Evolutionary conservation across 345 rosid species (phyloP).

Genomic region (Acer campestre): DNA sequence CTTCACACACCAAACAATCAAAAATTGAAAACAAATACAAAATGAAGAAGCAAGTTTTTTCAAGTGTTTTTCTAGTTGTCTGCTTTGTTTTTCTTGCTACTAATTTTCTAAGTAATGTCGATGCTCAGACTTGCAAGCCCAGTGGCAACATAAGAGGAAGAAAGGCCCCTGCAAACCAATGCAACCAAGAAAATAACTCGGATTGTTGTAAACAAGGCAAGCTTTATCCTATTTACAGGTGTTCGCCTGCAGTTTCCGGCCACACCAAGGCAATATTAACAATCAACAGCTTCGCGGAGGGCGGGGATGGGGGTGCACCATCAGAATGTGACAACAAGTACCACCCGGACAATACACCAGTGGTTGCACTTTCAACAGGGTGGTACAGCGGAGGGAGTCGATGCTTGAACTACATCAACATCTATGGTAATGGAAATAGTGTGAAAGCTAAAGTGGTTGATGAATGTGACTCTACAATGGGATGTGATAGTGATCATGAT

Average conservation of each 20-base stretch:
- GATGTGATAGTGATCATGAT: constrained; percentile 31
- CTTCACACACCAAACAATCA: no score
- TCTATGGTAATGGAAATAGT: constrained; percentile 30
- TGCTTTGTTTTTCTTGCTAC: not conserved
- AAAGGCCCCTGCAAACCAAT: constrained; percentile 33
- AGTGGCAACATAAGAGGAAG: constrained; percentile 35
- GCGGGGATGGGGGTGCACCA: constrained; percentile 25
- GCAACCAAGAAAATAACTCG: constrained; percentile 30
- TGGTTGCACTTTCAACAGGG: constrained; percentile 36
- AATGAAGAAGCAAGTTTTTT: no score
- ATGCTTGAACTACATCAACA: constrained; percentile 26
- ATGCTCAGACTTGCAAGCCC: constrained; percentile 26
- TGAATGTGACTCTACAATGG: constrained; percentile 38
- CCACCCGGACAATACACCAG: constrained; percentile 16
- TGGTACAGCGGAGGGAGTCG: constrained; percentile 27
- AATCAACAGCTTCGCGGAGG: constrained; percentile 27
- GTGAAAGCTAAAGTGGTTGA: constrained; percentile 36
- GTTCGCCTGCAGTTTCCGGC: constrained; percentile 20
- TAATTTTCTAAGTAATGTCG: not conserved
- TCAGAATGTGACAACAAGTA: constrained; percentile 29
- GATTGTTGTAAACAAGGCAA: constrained; percentile 34
- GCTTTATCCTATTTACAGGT: constrained; percentile 27
- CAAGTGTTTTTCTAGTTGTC: not conserved
- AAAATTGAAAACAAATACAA: no score
- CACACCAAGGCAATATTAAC: constrained; percentile 32